Evolutionary conservation across 208 protist genomes (phyloP).

Genomic region (Acanthamoeba triangularis): DNA sequence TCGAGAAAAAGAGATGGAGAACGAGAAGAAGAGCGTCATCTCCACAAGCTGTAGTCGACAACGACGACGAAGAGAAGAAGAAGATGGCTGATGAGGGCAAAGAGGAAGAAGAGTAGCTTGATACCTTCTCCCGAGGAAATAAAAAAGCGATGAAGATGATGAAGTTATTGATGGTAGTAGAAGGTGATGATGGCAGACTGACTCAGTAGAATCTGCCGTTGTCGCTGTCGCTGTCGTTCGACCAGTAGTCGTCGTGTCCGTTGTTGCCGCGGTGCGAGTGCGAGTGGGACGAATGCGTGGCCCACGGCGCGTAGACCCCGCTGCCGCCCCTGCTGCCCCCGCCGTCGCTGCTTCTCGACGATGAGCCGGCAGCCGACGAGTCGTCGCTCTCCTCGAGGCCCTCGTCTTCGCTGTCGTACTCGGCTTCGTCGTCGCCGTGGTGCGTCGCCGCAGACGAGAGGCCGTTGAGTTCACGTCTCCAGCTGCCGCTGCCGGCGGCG

Average conservation of each 20-base stretch:
- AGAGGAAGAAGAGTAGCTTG: background rate
- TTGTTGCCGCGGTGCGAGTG: background rate
- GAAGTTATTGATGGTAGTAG: no score
- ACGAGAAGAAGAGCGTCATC: background rate
- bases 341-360: background rate
- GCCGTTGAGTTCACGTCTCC: background rate
- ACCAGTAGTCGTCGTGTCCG: background rate
- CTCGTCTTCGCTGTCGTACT: conserved; percentile 19
- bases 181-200: background rate
- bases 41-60: background rate
- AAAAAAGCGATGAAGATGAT: background rate
- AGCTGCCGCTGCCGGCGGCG: background rate
- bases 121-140: background rate
- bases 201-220: conserved; percentile 45
- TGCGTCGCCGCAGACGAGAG: background rate
- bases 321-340: background rate
- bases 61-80: background rate
- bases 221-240: conserved; percentile 42
- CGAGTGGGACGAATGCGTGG: background rate
- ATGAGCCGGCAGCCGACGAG: background rate
- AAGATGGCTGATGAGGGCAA: background rate
- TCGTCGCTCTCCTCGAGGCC: background rate
- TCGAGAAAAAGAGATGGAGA: background rate
- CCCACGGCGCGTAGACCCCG: conserved; percentile 23
- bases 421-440: background rate